Percentiles rank a stretch among this genome's conserved stretches.
Evolutionary conservation across 2,329 filamentous ascomycete genomes (phyloP).

Genomic region (Fusarium falciforme): DNA sequence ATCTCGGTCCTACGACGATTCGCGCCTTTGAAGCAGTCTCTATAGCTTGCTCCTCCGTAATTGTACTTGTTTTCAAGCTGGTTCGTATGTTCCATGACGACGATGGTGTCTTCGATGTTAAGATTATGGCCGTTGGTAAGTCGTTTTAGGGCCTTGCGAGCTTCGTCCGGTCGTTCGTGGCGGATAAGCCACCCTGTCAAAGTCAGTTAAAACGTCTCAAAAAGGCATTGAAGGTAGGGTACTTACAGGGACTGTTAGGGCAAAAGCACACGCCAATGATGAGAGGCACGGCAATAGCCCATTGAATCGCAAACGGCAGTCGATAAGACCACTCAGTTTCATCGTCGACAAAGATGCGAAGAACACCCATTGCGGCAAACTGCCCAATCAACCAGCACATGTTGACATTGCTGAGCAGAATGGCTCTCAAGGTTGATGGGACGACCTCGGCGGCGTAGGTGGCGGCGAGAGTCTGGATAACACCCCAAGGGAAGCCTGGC

Average conservation of each 20-base stretch:
- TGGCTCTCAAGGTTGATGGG: conserved; percentile 47
- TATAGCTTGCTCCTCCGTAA: conserved; percentile 46
- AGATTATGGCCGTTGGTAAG: conserved; percentile 47
- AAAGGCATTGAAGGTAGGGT: background rate
- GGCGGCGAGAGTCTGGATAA: conserved; percentile 51
- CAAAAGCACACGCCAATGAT: conserved; percentile 50
- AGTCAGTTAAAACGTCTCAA: background rate
- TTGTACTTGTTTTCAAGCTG: conserved; percentile 54
- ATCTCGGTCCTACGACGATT: conserved; percentile 46
- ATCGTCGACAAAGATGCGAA: conserved; percentile 47
- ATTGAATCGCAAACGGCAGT: conserved; percentile 55
- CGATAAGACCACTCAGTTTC: conserved; percentile 44
- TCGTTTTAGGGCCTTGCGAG: conserved; percentile 46
- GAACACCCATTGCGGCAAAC: conserved; percentile 50
- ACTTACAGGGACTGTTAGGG: conserved; percentile 54
- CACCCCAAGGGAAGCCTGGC: conserved; percentile 48
- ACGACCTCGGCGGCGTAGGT: conserved; percentile 55
- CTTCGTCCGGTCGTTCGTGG: conserved; percentile 47
- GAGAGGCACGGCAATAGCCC: conserved; percentile 53
- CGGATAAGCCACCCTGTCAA: conserved; percentile 51
- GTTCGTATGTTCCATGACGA: conserved; percentile 55
- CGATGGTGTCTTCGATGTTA: conserved; percentile 57
- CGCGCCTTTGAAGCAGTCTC: conserved; percentile 36
- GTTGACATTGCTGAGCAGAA: conserved; percentile 54
- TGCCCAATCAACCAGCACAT: conserved; percentile 58